Conservation (phyloP, 257 asterid species). For the Plantago ovata region DNA sequence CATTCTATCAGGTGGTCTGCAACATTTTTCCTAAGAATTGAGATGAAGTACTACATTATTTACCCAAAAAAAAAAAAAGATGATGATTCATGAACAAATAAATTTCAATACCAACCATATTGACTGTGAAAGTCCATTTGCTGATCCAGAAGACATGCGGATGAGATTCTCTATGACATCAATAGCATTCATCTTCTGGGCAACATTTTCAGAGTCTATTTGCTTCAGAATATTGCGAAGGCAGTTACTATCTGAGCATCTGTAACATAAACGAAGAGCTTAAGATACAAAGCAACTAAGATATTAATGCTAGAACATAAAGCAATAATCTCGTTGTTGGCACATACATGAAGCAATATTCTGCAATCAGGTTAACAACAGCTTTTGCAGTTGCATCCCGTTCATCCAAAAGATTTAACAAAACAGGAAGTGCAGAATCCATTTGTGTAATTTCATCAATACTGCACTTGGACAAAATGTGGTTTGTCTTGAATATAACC, state of each 20-base stretch:
- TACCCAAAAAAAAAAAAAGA: conserved; percentile 12
- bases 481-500: conserved; percentile 51
- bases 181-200: conserved; percentile 73
- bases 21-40: conserved; percentile 62
- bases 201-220: conserved; percentile 41
- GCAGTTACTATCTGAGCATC: conserved; percentile 58
- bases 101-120: conserved; percentile 43
- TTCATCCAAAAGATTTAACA: conserved; percentile 74
- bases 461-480: conserved; percentile 37
- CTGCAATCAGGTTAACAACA: conserved; percentile 72
- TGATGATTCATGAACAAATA: conserved; percentile 5
- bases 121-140: conserved; percentile 37
- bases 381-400: conserved; percentile 86
- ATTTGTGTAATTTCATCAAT: conserved; percentile 42
- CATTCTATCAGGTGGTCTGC: conserved; percentile 59
- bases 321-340: conserved; percentile 11
- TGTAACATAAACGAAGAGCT: conserved; percentile 30
- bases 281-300: conserved; percentile 12
- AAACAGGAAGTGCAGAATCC: conserved; percentile 53
- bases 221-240: conserved; percentile 60
- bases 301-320: not conserved
- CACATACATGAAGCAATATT: conserved; percentile 76
- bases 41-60: conserved; percentile 11
- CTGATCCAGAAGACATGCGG: conserved; percentile 48
- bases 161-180: conserved; percentile 65